Evolutionary conservation across 2,329 filamentous ascomycete genomes (phyloP).

Genomic region (Ophiostoma ips): DNA sequence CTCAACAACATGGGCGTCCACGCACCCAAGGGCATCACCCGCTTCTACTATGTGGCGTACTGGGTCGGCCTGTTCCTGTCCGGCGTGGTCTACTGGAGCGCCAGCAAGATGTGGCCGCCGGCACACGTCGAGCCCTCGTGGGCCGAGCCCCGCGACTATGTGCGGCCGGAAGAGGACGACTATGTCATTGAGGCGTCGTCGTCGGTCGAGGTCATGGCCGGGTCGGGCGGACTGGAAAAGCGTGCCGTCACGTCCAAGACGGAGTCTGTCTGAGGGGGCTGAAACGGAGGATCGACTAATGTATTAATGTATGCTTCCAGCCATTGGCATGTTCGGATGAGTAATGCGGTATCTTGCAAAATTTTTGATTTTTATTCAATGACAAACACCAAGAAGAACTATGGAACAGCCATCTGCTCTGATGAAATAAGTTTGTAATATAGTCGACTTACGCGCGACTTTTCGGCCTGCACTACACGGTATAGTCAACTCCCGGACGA

Average conservation of each 20-base stretch:
- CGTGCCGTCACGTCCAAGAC: background rate
- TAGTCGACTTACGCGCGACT: too few species aligned
- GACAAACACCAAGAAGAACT: too few species aligned
- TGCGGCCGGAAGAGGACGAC: constrained; percentile 18
- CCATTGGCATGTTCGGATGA: too few species aligned
- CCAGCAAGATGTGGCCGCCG: constrained; percentile 13
- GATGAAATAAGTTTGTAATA: too few species aligned
- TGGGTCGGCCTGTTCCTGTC: constrained; percentile 37
- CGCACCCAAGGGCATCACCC: constrained; percentile 20
- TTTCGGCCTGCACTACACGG: background rate
- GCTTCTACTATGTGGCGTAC: constrained; percentile 43
- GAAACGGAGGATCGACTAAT: background rate
- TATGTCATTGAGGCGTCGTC: background rate
- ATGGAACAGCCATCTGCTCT: too few species aligned
- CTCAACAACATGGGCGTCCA: constrained; percentile 14
- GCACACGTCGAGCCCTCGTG: constrained; percentile 10
- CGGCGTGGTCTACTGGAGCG: constrained; percentile 15
- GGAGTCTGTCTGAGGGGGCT: background rate
- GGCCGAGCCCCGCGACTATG: constrained; percentile 12
- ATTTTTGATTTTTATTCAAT: too few species aligned
- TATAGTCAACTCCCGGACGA: background rate
- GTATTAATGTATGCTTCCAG: too few species aligned
- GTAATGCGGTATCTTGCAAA: too few species aligned
- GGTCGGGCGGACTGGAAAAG: background rate
- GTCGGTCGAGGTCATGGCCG: background rate